A percentile compares a stretch with the other conserved stretches of the same genome.
phyloP scores from a whole-genome alignment of 2,329 filamentous ascomycete species.

The Elsinoe batatas region DNA sequence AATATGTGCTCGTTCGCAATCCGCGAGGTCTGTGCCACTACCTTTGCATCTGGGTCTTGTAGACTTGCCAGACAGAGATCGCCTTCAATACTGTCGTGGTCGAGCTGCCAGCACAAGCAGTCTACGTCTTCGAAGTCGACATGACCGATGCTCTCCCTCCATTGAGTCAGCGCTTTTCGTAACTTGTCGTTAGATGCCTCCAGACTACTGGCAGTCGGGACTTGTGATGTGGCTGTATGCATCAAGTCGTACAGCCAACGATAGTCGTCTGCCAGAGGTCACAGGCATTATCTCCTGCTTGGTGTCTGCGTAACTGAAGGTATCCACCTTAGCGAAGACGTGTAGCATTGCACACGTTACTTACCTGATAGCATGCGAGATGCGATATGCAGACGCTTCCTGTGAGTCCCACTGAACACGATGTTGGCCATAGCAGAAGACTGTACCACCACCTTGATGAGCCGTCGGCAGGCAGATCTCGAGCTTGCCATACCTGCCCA shows the following conservation, averaged over 20 bases:
- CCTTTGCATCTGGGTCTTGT: background rate
- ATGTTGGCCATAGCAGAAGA: background rate
- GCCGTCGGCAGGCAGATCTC: background rate
- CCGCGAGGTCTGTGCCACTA: background rate
- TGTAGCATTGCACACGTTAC: too few species aligned
- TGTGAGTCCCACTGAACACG: background rate
- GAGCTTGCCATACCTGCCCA: background rate
- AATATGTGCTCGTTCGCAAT: background rate
- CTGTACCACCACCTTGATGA: background rate
- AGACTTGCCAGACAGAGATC: background rate
- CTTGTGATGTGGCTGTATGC: background rate
- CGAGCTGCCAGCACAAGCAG: background rate
- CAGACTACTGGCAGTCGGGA: background rate
- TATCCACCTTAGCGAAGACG: too few species aligned
- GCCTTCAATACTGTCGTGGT: background rate
- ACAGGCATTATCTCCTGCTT: too few species aligned
- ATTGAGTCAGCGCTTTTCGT: background rate
- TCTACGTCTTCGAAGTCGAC: background rate
- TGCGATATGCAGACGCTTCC: background rate
- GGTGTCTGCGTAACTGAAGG: too few species aligned
- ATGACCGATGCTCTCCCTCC: background rate
- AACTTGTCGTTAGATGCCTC: background rate
- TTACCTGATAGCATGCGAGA: background rate
- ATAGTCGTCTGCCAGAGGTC: too few species aligned
- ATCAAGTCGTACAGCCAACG: background rate